Evolutionary conservation across 177 flowering plant species (phyloP).

Genomic region (Vitis hybrid): DNA sequence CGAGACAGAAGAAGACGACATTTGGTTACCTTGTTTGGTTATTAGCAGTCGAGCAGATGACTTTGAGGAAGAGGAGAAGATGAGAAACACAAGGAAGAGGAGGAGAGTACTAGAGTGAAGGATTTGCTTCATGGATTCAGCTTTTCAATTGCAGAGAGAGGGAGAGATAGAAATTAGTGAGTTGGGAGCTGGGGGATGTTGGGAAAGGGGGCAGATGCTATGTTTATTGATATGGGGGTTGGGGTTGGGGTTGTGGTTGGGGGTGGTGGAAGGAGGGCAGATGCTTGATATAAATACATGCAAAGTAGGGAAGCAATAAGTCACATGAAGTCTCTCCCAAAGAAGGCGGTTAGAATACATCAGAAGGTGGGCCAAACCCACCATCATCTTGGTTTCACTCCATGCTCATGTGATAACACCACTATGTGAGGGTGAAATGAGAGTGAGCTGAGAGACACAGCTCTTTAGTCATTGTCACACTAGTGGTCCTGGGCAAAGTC

Average conservation of each 20-base stretch:
- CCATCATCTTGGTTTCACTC: conserved; percentile 5
- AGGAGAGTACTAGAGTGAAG: conserved; percentile 17
- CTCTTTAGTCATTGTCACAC: conserved; percentile 16
- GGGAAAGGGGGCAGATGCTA: conserved; percentile 11
- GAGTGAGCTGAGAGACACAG: background rate
- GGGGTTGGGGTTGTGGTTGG: background rate
- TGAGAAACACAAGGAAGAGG: conserved; percentile 20
- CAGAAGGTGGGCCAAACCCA: conserved; percentile 25
- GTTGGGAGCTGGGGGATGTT: conserved; percentile 4
- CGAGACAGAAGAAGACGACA: background rate
- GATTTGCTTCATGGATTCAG: conserved; percentile 30
- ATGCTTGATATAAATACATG: conserved; percentile 32
- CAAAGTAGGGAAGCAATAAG: conserved; percentile 2
- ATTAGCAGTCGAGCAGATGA: conserved; percentile 15
- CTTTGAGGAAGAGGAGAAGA: conserved; percentile 19
- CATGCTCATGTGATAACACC: conserved; percentile 17
- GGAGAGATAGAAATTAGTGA: background rate
- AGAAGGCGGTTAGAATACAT: conserved; percentile 16
- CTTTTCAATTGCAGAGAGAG: conserved; percentile 2
- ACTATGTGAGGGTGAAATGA: conserved; percentile 4
- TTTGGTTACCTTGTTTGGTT: conserved; percentile 19
- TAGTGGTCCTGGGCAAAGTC: conserved; percentile 19
- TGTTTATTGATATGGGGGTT: no score
- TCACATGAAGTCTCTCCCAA: conserved; percentile 30
- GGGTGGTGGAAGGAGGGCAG: conserved; percentile 11